Conservation (phyloP, 495 filamentous ascomycete genomes). For the Penicillium riverlandense region DNA sequence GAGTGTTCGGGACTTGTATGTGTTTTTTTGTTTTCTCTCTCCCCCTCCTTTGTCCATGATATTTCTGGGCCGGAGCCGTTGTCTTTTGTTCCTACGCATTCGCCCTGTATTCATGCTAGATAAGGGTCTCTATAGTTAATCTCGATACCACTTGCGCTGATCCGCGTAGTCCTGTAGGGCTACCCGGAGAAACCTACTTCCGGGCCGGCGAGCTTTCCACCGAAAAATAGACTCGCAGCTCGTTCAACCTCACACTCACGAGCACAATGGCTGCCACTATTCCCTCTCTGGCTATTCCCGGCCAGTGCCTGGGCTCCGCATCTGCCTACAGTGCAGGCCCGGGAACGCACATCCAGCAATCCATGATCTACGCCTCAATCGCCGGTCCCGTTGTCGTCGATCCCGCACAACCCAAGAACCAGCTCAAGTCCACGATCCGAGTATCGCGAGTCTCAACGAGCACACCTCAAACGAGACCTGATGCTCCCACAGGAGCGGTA, state of each 20-base stretch:
- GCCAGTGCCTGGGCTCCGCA: conserved; percentile 66
- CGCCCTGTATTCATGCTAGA: conserved; percentile 28
- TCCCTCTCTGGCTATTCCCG: conserved; percentile 48
- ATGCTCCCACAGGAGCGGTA: conserved; percentile 19
- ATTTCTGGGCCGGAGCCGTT: conserved; percentile 15
- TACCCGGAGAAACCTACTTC: conserved; percentile 8
- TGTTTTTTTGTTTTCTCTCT: conserved; percentile 5
- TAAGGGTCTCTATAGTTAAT: conserved; percentile 23
- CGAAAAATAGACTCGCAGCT: not conserved
- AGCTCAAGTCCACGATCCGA: conserved; percentile 48
- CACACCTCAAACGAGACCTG: not conserved
- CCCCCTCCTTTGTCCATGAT: conserved; percentile 12
- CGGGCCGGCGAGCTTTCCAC: not conserved
- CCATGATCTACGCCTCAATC: conserved; percentile 69
- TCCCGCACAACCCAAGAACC: conserved; percentile 35
- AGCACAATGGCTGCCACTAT: conserved; percentile 26
- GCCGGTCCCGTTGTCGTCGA: conserved; percentile 50
- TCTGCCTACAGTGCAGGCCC: conserved; percentile 61
- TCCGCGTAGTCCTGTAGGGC: no score
- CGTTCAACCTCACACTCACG: not conserved
- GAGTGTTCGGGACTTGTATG: conserved; percentile 22
- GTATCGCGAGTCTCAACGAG: conserved; percentile 33
- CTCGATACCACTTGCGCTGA: not conserved
- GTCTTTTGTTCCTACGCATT: conserved; percentile 24
- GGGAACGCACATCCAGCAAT: conserved; percentile 71